Evolutionary conservation across 1,139 yeast species (phyloP), one percentile per base, ranked within the genome.

Genomic region (Pichia sp.): DNA sequence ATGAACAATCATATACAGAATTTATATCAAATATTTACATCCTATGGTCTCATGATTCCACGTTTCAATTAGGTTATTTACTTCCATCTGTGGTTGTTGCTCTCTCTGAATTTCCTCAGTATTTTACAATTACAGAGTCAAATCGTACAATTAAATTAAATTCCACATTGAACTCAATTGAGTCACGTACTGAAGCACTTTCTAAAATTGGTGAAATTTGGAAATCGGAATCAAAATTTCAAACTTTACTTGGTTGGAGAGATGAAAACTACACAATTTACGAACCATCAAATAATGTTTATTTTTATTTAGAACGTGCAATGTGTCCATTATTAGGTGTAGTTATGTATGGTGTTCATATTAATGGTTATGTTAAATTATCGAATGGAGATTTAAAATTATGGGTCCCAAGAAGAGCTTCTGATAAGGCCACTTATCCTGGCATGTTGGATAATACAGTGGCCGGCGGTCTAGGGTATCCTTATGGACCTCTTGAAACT

Each of bases 401-500:
- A 47, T 92, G 97, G 97, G 73, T 90, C 5, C 96, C 98, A 0
- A 69, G 87, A 50, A 70, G 98, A 53, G 75, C 97, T 0, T 60
- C 68, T 12, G 72, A 79, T 1, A 92, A 92, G 60, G 82, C 85
- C 16, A 92, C 97, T 0, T 89, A 79, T 66, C 97, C 98, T 0
- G 84, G 87, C 0, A 83, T 79, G 86, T 72, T 89, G 38, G 98
- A 92, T 62, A 92, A 90, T 60, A 87, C 95, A 1, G 87, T 92
- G 6, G 98, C 96, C 0, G 98, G 98, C 1, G 98, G 98, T 0
- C 60, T 92, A 23, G 96, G 96, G 0, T 73, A 82, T 59, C 96
- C 96, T 0, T 69, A 78, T 54, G 89, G 92, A 0, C 66, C 82
- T 2, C 68, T 70, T 59, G 95, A 87, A 41, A 90, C 97, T 0